Evolutionary conservation across 2,329 filamentous ascomycete genomes (phyloP).

Genomic region (Myriosclerotinia scirpicola): DNA sequence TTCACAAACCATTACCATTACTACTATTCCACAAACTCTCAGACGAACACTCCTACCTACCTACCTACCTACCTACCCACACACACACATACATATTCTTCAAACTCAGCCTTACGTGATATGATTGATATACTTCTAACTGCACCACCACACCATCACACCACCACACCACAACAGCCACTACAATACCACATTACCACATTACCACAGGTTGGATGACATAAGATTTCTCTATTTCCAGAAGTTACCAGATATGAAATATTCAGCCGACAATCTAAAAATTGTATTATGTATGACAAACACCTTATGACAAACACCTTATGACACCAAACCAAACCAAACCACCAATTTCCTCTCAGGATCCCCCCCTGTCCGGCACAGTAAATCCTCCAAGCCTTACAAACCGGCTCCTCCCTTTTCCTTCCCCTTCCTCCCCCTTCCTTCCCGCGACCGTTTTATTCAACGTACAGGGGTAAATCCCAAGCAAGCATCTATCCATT

Average conservation of each 20-base stretch:
- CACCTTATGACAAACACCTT: background rate
- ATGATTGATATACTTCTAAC: background rate
- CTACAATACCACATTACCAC: background rate
- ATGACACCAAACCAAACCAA: background rate
- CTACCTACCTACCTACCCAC: background rate
- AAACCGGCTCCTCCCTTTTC: background rate
- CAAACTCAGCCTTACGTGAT: conserved; percentile 16
- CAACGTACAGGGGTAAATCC: background rate
- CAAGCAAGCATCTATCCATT: too few relatives aligned
- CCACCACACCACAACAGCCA: background rate
- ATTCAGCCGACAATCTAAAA: conserved; percentile 2
- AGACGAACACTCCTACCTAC: background rate
- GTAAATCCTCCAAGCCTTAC: conserved; percentile 3
- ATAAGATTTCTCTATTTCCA: conserved; percentile 19
- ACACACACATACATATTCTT: background rate
- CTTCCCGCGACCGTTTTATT: background rate
- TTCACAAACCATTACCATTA: too few relatives aligned
- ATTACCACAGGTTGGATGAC: background rate
- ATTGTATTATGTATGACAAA: background rate
- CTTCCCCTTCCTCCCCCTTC: background rate
- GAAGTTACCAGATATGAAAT: background rate
- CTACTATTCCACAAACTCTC: background rate
- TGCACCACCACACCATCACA: background rate
- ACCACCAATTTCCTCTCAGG: conserved; percentile 7
- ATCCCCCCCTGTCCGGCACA: conserved; percentile 11